Evolutionary conservation across 2,329 filamentous ascomycete genomes (phyloP), one percentile per base, ranked within the genome.

Genomic region (Colletotrichum melonis): DNA sequence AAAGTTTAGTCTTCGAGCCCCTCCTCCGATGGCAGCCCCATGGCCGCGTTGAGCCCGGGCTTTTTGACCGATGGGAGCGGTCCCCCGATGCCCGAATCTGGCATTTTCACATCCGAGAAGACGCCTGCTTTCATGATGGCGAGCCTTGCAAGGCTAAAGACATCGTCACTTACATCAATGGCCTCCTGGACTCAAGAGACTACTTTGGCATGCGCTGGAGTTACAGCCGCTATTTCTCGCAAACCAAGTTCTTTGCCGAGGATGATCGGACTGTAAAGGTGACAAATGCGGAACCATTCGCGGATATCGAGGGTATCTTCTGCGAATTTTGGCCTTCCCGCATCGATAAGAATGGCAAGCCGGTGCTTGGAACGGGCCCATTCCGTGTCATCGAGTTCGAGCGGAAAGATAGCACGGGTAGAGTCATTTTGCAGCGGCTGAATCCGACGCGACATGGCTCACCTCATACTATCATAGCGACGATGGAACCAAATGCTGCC

Each of bases 141-240:
- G 42, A 70, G 5, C 11, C 62, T 2, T 70, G 67, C 22, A 22
- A 19, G 4, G 52, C 67, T 0, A 38, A n/a, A 0, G 54, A 70
- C 2, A 19, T 70, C 6, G 62, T 66, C 28, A 22, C 1, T 19
- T 70, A 66, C 30, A 59, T 70, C 24, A 46, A 38, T 16, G 67
- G 62, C 0, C 62, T 70, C 14, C 30, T 70, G 26, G 67, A 70
- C 42, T 66, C 67, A 11, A 55, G 67, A 38, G 67, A 70, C 42
- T 70, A 70, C 62, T 70, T 70, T 14, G 67, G 67, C 30, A 70
- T 70, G 67, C 67, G 62, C 8, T 70, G 67, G 67, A 70, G 67
- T 32, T 70, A 70, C 30, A 70, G 67, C 55, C 67, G 67, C 12
- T 70, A 70, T 19, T 70, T 70, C 0, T 62, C 55, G 0, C 16